Evolutionary conservation across 495 filamentous ascomycete species (phyloP), one percentile per base, ranked within the genome.

Genomic region (Amphirosellinia nigrospora): DNA sequence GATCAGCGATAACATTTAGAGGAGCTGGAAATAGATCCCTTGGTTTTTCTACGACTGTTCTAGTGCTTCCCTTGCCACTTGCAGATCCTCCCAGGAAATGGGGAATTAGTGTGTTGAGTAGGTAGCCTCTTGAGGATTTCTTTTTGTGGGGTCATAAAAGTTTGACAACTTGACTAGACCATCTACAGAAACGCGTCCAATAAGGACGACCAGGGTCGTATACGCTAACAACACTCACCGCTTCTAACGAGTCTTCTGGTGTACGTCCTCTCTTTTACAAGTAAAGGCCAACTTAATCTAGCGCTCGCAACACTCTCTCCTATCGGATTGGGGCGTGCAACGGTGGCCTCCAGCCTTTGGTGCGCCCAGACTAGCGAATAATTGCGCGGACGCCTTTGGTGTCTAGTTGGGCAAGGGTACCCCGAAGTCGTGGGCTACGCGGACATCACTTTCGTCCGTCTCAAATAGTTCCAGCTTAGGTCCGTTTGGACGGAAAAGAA

Each of bases 401-500:
- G 8, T 64, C 56, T 19, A 69, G 15, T 41, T 69, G 9, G 67
- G 67, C 41, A 69, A 52, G 19, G 67, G 56, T 28, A 69, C 41
- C 28, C 45, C 43, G 38, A 62, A 69, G 26, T 69, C 67, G 28
- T 69, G 67, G 7, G 48, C 67, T 50, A 52, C 41, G 19, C 45
- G 43, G 58, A 69, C 67, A 32, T 69, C 56, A 32, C 38, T 69
- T 26, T 69, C 67, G 30, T 64, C 67, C 11, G 67, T 69, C 39
- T 69, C 67, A 53, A 69, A 69, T 23, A 69, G 43, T 39, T 60
- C 60, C 41, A 69, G 30, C 26, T 69, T 32, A 32, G 67, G 67
- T 1, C 67, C 53, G 36, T 41, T 53, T 36, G 74, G 71, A 3
- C 68, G 73, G 55, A 78, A 82, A 19, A 84, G 55, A 16, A 63